These are phyloP conservation scores for Ogataea ganodermae DNA, from an alignment of 805 yeast species.

Conservation along the genomic window DNA sequence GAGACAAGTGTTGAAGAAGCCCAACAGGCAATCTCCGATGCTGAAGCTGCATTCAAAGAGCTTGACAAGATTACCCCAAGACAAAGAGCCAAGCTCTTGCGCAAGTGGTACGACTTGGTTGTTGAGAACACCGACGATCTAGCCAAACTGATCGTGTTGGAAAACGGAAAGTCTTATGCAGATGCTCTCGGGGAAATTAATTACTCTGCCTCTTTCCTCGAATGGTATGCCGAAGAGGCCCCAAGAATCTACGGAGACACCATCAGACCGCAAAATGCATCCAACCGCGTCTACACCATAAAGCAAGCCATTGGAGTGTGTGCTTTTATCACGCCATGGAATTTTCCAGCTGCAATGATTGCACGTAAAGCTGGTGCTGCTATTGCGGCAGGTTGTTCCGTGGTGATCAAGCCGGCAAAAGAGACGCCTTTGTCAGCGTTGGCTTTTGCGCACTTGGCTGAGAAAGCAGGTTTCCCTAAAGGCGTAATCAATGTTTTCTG, in stretches of 20 bases:
- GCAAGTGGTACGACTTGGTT: conserved; percentile 54
- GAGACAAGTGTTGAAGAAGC: conserved; percentile 52
- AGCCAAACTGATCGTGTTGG: conserved; percentile 62
- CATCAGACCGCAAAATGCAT: conserved; percentile 52
- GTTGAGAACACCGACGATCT: conserved; percentile 62
- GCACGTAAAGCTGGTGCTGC: conserved; percentile 76
- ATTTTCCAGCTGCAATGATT: conserved; percentile 80
- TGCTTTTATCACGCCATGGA: conserved; percentile 83
- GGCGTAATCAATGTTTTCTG: conserved; percentile 68
- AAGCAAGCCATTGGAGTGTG: conserved; percentile 83
- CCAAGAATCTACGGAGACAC: conserved; percentile 69
- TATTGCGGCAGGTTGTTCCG: conserved; percentile 76
- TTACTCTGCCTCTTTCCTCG: conserved; percentile 75
- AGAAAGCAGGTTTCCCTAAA: conserved; percentile 69
- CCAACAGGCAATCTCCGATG: conserved; percentile 54
- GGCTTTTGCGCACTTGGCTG: conserved; percentile 61
- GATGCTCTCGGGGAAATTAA: conserved; percentile 73
- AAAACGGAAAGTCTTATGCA: conserved; percentile 72
- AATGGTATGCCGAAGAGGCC: conserved; percentile 88
- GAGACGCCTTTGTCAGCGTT: conserved; percentile 76
- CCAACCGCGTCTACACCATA: conserved; percentile 54
- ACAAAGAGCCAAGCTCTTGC: conserved; percentile 53
- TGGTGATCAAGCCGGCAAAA: conserved; percentile 74
- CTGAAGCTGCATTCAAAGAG: conserved; percentile 51
- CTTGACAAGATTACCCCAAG: conserved; percentile 55